A percentile compares a stretch with the other conserved stretches of the same genome.
Conservation (phyloP, 192 early-diverging fungal genomes). For the Coemansia asiatica region DNA sequence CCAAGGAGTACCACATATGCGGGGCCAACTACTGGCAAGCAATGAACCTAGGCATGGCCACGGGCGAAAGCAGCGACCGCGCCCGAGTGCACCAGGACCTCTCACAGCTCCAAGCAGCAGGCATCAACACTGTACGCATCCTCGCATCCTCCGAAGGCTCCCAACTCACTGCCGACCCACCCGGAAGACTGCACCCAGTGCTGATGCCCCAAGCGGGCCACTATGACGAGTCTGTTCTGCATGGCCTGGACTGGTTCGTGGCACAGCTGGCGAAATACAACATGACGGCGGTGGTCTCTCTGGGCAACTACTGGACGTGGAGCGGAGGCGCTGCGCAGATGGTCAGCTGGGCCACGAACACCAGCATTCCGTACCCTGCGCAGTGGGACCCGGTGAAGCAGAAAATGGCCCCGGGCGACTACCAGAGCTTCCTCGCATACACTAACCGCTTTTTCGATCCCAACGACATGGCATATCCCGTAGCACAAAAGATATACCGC, state of each 20-base stretch:
- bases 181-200: constrained; percentile 60
- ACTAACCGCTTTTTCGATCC: constrained; percentile 51
- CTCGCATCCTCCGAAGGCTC: constrained; percentile 64
- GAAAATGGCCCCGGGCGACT: constrained; percentile 29
- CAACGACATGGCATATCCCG: constrained; percentile 21
- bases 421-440: constrained; percentile 51
- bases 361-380: constrained; percentile 60
- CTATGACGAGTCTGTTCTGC: constrained; percentile 60
- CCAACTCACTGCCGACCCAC: constrained; percentile 15
- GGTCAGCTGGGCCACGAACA: constrained; percentile 60
- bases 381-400: constrained; percentile 42
- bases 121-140: constrained; percentile 65
- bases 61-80: constrained; percentile 53
- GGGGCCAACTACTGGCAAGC: constrained; percentile 78
- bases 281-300: constrained; percentile 61
- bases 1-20: constrained; percentile 33
- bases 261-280: constrained; percentile 55
- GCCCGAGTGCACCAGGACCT: constrained; percentile 60
- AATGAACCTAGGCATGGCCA: constrained; percentile 64
- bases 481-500: constrained; percentile 49
- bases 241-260: constrained; percentile 65
- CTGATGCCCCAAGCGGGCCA: constrained; percentile 58
- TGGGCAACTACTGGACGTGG: constrained; percentile 74
- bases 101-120: constrained; percentile 32
- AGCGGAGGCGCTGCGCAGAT: constrained; percentile 66